phyloP scores from a whole-genome alignment of 208 protist genomes.

The Trypanosoma cruzi region DNA sequence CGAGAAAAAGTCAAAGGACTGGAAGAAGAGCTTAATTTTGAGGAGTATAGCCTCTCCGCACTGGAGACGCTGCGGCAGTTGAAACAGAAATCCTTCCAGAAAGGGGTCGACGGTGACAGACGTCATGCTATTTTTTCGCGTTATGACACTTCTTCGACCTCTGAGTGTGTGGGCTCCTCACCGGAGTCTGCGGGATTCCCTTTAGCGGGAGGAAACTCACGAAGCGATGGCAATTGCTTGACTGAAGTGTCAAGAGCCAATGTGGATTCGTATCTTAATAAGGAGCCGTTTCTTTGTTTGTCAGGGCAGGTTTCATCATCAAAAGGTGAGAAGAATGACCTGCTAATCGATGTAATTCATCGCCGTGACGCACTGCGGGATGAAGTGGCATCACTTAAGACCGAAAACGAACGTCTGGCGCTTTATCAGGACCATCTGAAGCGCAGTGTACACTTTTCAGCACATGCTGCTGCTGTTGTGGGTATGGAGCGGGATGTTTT shows the following conservation, averaged over 20 bases:
- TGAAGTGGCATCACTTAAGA: constrained; percentile 2
- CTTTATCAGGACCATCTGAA: constrained; percentile 2
- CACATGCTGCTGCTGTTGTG: background rate
- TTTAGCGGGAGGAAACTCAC: too few relatives aligned
- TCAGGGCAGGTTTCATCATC: background rate
- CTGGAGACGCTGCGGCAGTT: background rate
- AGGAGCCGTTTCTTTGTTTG: background rate
- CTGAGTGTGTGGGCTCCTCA: too few relatives aligned
- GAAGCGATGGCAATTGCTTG: too few relatives aligned
- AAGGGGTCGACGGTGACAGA: background rate
- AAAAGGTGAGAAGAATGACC: background rate
- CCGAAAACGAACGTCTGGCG: constrained; percentile 6
- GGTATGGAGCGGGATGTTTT: constrained; percentile 5
- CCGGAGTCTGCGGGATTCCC: too few relatives aligned
- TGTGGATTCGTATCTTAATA: background rate
- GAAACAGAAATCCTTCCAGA: background rate
- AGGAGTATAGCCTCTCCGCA: background rate
- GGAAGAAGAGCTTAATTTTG: background rate
- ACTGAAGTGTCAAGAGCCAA: too few relatives aligned
- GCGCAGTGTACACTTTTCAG: background rate
- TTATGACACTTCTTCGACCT: too few relatives aligned
- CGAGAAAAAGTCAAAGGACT: background rate
- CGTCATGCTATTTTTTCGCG: too few relatives aligned
- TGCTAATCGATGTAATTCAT: background rate
- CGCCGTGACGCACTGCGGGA: constrained; percentile 11